Percentiles rank a stretch among this genome's conserved stretches.
phyloP scores from a whole-genome alignment of 306 rosid species.

The Vachellia collinsii region DNA sequence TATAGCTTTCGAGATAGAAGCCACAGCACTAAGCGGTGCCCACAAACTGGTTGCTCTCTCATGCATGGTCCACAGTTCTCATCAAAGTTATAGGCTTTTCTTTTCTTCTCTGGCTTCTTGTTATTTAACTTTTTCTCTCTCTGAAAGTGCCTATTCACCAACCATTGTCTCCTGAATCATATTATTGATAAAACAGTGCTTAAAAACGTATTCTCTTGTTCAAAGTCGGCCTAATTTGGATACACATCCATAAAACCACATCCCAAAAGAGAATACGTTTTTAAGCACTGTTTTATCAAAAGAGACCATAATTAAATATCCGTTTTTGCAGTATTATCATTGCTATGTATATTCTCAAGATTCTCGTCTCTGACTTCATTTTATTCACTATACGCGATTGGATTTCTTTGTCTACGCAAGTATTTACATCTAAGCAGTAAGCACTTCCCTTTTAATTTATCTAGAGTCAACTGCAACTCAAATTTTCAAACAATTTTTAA shows the following conservation, averaged over 20 bases:
- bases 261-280: neutral
- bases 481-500: neutral
- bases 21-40: neutral
- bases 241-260: neutral
- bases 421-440: too few species aligned
- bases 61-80: neutral
- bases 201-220: neutral
- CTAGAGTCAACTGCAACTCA: neutral
- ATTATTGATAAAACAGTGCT: neutral
- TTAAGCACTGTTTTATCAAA: too few species aligned
- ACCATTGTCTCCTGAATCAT: neutral
- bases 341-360: neutral
- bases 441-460: too few species aligned
- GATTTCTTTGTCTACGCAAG: neutral
- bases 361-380: too few species aligned
- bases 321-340: neutral
- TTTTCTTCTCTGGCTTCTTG: slow-evolving; percentile 8
- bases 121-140: neutral
- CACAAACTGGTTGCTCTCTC: neutral
- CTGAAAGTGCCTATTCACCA: slow-evolving; percentile 26
- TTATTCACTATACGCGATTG: too few species aligned
- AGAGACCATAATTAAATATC: neutral
- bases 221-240: neutral
- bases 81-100: slow-evolving; percentile 28
- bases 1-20: slow-evolving; percentile 18